These are phyloP conservation scores for Clonostachys rosea DNA, from an alignment of 2,329 filamentous ascomycete species.

Conservation along the genomic window DNA sequence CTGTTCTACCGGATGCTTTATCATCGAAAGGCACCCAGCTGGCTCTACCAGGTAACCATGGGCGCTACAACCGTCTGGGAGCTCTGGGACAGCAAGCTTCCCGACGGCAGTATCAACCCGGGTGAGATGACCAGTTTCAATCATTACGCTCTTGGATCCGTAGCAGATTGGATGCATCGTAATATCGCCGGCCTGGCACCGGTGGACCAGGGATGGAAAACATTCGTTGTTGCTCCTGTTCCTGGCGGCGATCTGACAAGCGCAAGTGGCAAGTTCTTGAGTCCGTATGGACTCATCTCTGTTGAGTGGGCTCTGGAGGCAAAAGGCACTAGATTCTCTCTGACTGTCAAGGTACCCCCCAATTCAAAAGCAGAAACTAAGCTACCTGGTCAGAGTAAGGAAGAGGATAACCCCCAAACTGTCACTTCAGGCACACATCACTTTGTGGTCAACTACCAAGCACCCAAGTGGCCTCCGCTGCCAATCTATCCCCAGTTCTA, in stretches of 20 bases:
- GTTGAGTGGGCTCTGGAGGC: slow-evolving; percentile 17
- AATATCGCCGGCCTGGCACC: slow-evolving; percentile 33
- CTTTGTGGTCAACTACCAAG: no score
- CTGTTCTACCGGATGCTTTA: slow-evolving; percentile 42
- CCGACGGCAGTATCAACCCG: slow-evolving; percentile 36
- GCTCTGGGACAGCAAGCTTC: slow-evolving; percentile 41
- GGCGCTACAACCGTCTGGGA: slow-evolving; percentile 44
- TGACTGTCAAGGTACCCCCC: no score
- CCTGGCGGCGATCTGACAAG: slow-evolving; percentile 27
- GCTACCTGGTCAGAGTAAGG: no score
- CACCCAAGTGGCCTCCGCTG: no score
- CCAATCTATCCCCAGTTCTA: no score
- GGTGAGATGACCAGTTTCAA: slow-evolving; percentile 46
- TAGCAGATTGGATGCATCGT: slow-evolving; percentile 40
- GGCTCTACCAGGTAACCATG: slow-evolving; percentile 41
- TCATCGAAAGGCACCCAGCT: slow-evolving; percentile 35
- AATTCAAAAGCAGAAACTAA: no score
- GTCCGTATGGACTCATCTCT: slow-evolving; percentile 21
- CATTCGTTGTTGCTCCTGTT: slow-evolving; percentile 22
- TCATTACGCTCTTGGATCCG: slow-evolving; percentile 41
- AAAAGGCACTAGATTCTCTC: not conserved
- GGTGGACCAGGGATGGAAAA: slow-evolving; percentile 32
- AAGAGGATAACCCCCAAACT: no score
- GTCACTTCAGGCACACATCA: no score
- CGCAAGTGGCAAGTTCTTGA: slow-evolving; percentile 17